Conservation (phyloP, 1,139 yeast genomes). For the Candida tetrigidarum region DNA sequence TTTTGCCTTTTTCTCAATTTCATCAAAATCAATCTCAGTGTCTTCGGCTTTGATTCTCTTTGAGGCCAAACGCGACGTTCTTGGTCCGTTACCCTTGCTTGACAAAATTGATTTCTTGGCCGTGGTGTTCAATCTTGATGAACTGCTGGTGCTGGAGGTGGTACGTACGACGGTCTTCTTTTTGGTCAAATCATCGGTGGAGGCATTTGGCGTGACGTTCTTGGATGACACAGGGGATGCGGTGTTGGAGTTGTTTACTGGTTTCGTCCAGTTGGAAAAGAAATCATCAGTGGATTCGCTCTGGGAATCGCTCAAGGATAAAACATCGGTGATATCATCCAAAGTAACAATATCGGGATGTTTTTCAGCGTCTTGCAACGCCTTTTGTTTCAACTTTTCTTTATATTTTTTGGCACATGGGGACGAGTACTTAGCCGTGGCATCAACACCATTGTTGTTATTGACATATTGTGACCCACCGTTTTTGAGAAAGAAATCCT, state of each 20-base stretch:
- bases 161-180: conserved; percentile 27
- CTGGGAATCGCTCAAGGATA: conserved; percentile 37
- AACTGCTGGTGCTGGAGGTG: conserved; percentile 21
- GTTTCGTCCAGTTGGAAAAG: conserved; percentile 90
- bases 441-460: conserved; percentile 53
- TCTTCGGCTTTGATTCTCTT: conserved; percentile 53
- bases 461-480: conserved; percentile 76
- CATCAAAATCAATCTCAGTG: conserved; percentile 89
- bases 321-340: conserved; percentile 53
- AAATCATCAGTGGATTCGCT: conserved; percentile 71
- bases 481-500: conserved; percentile 78
- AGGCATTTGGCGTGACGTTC: conserved; percentile 49
- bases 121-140: conserved; percentile 23
- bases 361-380: conserved; percentile 64
- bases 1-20: conserved; percentile 84
- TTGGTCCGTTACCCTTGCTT: conserved; percentile 49
- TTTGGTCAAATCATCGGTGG: conserved; percentile 38
- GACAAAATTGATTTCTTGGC: conserved; percentile 46
- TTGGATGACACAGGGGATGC: conserved; percentile 62
- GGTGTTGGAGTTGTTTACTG: conserved; percentile 50
- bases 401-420: conserved; percentile 78
- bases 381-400: conserved; percentile 73
- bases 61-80: conserved; percentile 59
- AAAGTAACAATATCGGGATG: conserved; percentile 71
- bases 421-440: conserved; percentile 79